Conservation (phyloP, 331 rosid species). For the Quercus phellos region DNA sequence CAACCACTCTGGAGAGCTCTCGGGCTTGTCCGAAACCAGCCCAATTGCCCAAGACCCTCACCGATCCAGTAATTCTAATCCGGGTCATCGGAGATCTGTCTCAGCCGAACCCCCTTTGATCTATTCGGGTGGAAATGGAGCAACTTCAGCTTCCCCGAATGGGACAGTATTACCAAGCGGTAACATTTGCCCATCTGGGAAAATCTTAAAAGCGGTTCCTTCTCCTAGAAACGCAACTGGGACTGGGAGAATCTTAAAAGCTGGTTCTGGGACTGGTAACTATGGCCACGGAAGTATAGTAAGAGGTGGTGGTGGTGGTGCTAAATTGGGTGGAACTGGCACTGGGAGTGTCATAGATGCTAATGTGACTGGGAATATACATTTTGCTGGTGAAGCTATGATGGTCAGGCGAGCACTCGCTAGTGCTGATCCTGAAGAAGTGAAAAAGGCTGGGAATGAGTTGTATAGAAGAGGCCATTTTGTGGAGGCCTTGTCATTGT, state of each 20-base stretch:
- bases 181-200: slow-evolving; percentile 89
- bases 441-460: slow-evolving; percentile 79
- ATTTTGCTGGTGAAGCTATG: slow-evolving; percentile 26
- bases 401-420: slow-evolving; percentile 36
- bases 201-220: slow-evolving; percentile 61
- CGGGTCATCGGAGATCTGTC: slow-evolving; percentile 67
- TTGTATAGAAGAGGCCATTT: slow-evolving; percentile 69
- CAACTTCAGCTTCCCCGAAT: no score
- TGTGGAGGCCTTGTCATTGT: slow-evolving; percentile 66
- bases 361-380: slow-evolving; percentile 22
- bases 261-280: slow-evolving; percentile 73
- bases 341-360: slow-evolving; percentile 19
- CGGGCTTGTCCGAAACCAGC: slow-evolving; percentile 75
- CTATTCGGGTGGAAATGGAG: slow-evolving; percentile 39
- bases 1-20: slow-evolving; percentile 85
- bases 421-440: slow-evolving; percentile 70
- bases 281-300: slow-evolving; percentile 96
- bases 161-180: slow-evolving; percentile 55
- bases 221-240: slow-evolving; percentile 6
- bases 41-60: slow-evolving; percentile 56
- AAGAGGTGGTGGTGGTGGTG: slow-evolving; percentile 67
- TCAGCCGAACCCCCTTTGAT: slow-evolving; percentile 39
- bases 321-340: slow-evolving; percentile 24
- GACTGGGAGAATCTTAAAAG: slow-evolving; percentile 59
- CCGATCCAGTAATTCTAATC: slow-evolving; percentile 43